Conservation (phyloP, 148 eudicot genomes). For the Cornus controversa region DNA sequence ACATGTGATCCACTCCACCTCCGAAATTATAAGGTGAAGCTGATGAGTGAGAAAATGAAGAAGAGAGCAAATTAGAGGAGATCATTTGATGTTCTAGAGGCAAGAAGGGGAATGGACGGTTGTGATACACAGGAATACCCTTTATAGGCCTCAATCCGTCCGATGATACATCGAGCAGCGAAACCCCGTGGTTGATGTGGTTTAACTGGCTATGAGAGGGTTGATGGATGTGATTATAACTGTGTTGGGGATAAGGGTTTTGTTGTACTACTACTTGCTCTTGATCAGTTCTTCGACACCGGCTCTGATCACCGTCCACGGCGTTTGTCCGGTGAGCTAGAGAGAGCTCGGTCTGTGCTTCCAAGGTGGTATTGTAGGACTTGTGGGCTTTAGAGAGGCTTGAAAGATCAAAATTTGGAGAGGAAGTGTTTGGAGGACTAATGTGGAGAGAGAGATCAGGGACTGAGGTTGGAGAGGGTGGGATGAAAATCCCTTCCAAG, state of each 20-base stretch:
- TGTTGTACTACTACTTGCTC: slow-evolving; percentile 8
- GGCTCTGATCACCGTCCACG: background rate
- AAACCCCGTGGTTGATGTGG: slow-evolving; percentile 32
- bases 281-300: background rate
- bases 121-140: slow-evolving; percentile 54
- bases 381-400: background rate
- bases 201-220: no score
- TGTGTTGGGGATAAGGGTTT: slow-evolving; percentile 34
- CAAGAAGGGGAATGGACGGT: slow-evolving; percentile 36
- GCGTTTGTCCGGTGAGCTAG: slow-evolving; percentile 29
- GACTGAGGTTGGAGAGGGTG: slow-evolving; percentile 28
- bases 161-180: slow-evolving; percentile 21
- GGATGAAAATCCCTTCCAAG: slow-evolving; percentile 41
- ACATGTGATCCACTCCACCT: slow-evolving; percentile 30
- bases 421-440: slow-evolving; percentile 36
- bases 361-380: background rate
- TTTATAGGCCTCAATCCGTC: slow-evolving; percentile 45
- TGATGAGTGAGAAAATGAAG: background rate
- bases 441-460: slow-evolving; percentile 63
- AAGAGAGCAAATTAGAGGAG: background rate
- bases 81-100: slow-evolving; percentile 27
- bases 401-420: background rate
- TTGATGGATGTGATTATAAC: slow-evolving; percentile 9
- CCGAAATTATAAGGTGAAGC: slow-evolving; percentile 19
- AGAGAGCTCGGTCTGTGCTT: slow-evolving; percentile 32